phyloP scores from a whole-genome alignment of 2,329 filamentous ascomycete genomes.

The Aureobasidium sp. region DNA sequence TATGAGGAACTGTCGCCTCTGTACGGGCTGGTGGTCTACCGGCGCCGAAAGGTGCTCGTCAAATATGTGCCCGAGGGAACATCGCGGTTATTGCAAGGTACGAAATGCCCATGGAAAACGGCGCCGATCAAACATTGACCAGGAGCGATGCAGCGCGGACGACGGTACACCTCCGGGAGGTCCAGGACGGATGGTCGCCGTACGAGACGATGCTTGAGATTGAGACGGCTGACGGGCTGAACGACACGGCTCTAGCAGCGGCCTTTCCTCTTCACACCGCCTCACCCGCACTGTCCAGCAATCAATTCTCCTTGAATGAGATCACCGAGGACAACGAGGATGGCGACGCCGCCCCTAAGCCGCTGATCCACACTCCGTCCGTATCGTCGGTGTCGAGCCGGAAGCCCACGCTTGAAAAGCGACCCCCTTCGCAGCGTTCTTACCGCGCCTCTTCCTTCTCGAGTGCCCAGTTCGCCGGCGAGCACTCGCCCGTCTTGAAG shows the following conservation, averaged over 20 bases:
- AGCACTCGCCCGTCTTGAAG: slow-evolving; percentile 6
- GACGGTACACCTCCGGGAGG: slow-evolving; percentile 56
- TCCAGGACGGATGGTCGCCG: slow-evolving; percentile 63
- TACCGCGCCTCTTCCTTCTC: neutral
- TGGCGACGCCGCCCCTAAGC: slow-evolving; percentile 11
- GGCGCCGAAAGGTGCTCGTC: slow-evolving; percentile 80
- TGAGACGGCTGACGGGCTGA: slow-evolving; percentile 64
- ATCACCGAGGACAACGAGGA: slow-evolving; percentile 85
- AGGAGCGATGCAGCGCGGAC: slow-evolving; percentile 58
- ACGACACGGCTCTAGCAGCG: slow-evolving; percentile 77
- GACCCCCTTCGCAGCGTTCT: slow-evolving; percentile 1
- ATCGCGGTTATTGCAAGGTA: slow-evolving; percentile 87
- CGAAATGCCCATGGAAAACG: slow-evolving; percentile 23
- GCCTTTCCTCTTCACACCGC: slow-evolving; percentile 85
- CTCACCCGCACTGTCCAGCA: slow-evolving; percentile 76
- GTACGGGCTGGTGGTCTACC: slow-evolving; percentile 85
- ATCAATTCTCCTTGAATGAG: slow-evolving; percentile 49
- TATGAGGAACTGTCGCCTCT: slow-evolving; percentile 81
- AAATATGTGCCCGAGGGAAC: slow-evolving; percentile 89
- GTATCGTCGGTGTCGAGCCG: neutral
- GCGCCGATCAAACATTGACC: neutral
- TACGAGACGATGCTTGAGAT: slow-evolving; percentile 82
- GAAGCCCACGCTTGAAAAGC: neutral
- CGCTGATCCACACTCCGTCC: neutral
- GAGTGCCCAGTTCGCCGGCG: neutral